Percentiles rank a stretch among this genome's conserved stretches.
Conservation (phyloP, 148 eudicot genomes). For the Arctostaphylos glauca region DNA sequence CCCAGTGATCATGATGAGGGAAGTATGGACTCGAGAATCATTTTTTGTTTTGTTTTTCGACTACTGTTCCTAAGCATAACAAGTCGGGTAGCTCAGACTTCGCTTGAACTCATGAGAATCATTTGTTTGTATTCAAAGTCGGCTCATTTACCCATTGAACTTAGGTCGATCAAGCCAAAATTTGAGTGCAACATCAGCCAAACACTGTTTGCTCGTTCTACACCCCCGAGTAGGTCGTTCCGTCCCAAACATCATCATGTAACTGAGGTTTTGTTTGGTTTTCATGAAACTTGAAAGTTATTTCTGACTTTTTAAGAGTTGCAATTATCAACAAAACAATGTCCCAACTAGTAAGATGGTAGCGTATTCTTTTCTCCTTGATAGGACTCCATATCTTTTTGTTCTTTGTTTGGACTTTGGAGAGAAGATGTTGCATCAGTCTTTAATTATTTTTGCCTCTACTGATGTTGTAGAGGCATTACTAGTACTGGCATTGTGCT, state of each 20-base stretch:
- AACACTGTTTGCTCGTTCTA: not conserved
- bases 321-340: not conserved
- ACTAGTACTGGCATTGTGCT: not conserved
- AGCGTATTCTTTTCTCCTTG: not conserved
- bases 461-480: not conserved
- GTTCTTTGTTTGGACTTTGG: not conserved
- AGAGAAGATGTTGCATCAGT: not conserved
- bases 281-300: not conserved
- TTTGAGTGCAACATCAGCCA: not conserved
- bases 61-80: not conserved
- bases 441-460: not conserved
- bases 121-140: not conserved
- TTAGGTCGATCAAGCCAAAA: not conserved
- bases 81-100: not conserved
- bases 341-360: not conserved
- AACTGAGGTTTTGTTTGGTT: not conserved
- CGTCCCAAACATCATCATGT: not conserved
- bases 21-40: too few species aligned
- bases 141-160: slow-evolving; percentile 5
- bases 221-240: not conserved
- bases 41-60: not conserved
- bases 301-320: not conserved
- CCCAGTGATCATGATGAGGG: too few species aligned
- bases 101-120: not conserved
- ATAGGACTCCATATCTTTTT: not conserved